Base-by-base conservation (phyloP, 169 alveolate genomes). In the Plasmodium malariae region DNA sequence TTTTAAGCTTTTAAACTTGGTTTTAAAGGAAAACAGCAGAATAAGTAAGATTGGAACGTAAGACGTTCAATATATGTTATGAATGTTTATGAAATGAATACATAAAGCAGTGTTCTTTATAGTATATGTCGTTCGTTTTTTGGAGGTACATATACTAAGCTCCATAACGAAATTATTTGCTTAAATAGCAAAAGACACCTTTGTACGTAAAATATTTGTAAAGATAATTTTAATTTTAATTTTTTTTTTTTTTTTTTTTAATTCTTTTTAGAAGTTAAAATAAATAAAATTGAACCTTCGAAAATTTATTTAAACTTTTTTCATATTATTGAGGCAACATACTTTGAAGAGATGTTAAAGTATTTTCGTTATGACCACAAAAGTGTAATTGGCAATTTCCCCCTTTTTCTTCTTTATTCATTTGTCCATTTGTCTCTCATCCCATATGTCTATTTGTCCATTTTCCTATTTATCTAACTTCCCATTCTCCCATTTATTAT, bases 21-120 rank as follows among this genome's bases (percentile, higher is more conserved):
- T 74, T 62, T 65, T 74, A 68, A 74, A 74, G 74, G 88, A 74
- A 51, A 65, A 74, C 36, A 40, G 60, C 51, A 48, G 43, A 65
- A 74, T 74, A 74, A 74, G 88, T 74, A 60, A 74, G 45, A 19
- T 28, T 40, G 51, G n/a, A n/a, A n/a, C n/a, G n/a, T n/a, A n/a
- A n/a, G n/a, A n/a, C n/a, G n/a, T n/a, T n/a, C n/a, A n/a, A n/a
- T n/a, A n/a, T n/a, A n/a, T n/a, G n/a, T n/a, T n/a, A n/a, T n/a
- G n/a, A n/a, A n/a, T n/a, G n/a, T n/a, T n/a, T n/a, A n/a, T n/a
- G n/a, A n/a, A n/a, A n/a, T n/a, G n/a, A n/a, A n/a, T n/a, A n/a
- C n/a, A n/a, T n/a, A n/a, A n/a, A n/a, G n/a, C n/a, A n/a, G n/a
- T n/a, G n/a, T n/a, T n/a, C n/a, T n/a, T n/a, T n/a, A n/a, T n/a